Evolutionary conservation across 2,329 filamentous ascomycete genomes (phyloP), one percentile per base, ranked within the genome.

Genomic region (Torrubiellomyces zombiae): DNA sequence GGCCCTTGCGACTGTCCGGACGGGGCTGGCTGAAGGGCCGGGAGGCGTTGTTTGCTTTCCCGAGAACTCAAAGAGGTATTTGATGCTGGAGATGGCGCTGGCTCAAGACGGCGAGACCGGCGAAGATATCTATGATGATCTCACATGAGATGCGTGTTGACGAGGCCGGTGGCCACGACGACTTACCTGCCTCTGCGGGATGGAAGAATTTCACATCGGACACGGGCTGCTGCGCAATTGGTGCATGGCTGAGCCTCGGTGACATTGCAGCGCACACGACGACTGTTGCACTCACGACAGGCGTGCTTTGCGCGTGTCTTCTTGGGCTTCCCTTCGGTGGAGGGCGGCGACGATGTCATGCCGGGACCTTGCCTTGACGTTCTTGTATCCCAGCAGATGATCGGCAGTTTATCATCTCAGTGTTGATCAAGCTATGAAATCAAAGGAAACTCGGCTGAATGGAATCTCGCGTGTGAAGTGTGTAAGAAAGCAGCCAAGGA

Each of bases 221-320:
- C 37, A 3, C 39, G 36, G 3, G 43, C 35, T 6, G 31, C 20
- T 16, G 30, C 28, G 26, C 47, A 51, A 16, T 51, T 50, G 12
- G 38, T 29, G 32, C 47, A 51, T 9, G 48, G 48, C 19, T 44
- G 38, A 11, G 28, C 29, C 27, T 50, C 45, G 14, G 37, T 48
- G 21, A 50, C 47, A 32, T 51, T 41, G 36, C 48, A 51, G n/a
- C 38, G 40, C 20, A 51, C 44, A 8, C 47, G 38, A 7, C 48
- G 39, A 18, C 38, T 30, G 32, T 51, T 49, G 38, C 48, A 51
- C 22, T 42, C 35, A 21, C 43, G 42, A 28, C 47, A 50, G 12
- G 47, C 47, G 26, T 46, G 47, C 27, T 47, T 49, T 6, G 47
- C 47, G 15, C 47, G 40, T 15, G 39, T 39, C 25, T 45, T 42